Evolutionary conservation across 805 yeast species (phyloP).

Genomic region (Pachysolen tannophilus): DNA sequence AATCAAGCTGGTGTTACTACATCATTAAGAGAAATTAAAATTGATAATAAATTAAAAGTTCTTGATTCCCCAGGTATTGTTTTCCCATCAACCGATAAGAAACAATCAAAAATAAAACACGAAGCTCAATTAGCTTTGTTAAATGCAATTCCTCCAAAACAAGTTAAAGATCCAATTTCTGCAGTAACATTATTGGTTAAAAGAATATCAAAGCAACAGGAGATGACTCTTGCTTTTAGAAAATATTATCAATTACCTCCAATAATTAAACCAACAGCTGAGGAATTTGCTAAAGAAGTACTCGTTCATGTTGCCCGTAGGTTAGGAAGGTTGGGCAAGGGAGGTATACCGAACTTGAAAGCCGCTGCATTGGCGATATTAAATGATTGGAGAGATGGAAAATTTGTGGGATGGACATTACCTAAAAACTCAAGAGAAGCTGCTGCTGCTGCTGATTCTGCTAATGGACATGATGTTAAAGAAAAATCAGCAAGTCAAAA

Average conservation of each 20-base stretch:
- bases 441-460: too few species aligned
- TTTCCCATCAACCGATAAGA: constrained; percentile 55
- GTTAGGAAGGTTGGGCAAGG: constrained; percentile 85
- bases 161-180: constrained; percentile 74
- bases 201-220: constrained; percentile 63
- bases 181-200: constrained; percentile 74
- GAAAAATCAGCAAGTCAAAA: constrained; percentile 25
- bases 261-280: constrained; percentile 59
- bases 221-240: constrained; percentile 72
- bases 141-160: constrained; percentile 85
- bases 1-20: constrained; percentile 98
- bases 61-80: constrained; percentile 97
- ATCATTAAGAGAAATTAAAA: constrained; percentile 80
- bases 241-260: constrained; percentile 74
- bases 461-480: constrained; percentile 31
- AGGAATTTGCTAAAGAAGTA: constrained; percentile 77
- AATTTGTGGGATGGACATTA: constrained; percentile 82
- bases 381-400: constrained; percentile 97
- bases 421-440: constrained; percentile 45
- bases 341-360: constrained; percentile 86
- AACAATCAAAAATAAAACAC: constrained; percentile 51
- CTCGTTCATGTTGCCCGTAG: constrained; percentile 89
- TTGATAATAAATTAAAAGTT: constrained; percentile 81
- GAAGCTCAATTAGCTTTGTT: constrained; percentile 85
- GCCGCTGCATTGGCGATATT: constrained; percentile 78